A percentile compares a stretch with the other conserved stretches of the same genome.
Evolutionary conservation across 2,329 filamentous ascomycete genomes (phyloP).

Genomic region (Colletotrichum magnum): DNA sequence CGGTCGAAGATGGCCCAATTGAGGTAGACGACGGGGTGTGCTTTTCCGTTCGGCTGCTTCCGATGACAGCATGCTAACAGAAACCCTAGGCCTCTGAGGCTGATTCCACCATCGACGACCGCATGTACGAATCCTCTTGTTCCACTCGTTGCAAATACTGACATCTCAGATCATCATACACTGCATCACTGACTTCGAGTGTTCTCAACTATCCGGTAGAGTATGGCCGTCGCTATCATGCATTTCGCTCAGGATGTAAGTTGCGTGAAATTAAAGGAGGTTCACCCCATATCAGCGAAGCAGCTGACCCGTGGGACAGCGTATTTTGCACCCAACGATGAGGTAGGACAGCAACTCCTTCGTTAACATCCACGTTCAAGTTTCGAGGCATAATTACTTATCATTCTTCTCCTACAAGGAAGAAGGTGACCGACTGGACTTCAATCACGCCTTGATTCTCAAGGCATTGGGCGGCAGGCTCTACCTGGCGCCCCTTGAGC

Average conservation of each 20-base stretch:
- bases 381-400: not conserved
- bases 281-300: not conserved
- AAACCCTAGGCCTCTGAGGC: not conserved
- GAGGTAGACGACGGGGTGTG: not conserved
- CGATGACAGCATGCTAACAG: not conserved
- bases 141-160: not conserved
- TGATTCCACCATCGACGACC: conserved; percentile 25
- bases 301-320: conserved; percentile 3
- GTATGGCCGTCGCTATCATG: conserved; percentile 41
- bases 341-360: conserved; percentile 37
- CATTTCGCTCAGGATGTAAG: conserved; percentile 35
- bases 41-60: not conserved
- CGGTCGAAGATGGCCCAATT: not conserved
- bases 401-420: not conserved
- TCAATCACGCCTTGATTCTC: conserved; percentile 23
- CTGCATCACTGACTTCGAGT: conserved; percentile 33
- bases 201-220: conserved; percentile 33
- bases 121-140: not conserved
- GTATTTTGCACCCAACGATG: conserved; percentile 55
- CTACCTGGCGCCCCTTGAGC: conserved; percentile 29
- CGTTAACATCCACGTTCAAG: not conserved
- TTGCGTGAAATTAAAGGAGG: not conserved
- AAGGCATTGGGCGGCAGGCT: conserved; percentile 9
- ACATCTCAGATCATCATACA: conserved; percentile 25
- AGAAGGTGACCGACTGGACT: conserved; percentile 30